Evolutionary conservation across 2,329 filamentous ascomycete species (phyloP).

Genomic region (Orbilia blumenaviensis): DNA sequence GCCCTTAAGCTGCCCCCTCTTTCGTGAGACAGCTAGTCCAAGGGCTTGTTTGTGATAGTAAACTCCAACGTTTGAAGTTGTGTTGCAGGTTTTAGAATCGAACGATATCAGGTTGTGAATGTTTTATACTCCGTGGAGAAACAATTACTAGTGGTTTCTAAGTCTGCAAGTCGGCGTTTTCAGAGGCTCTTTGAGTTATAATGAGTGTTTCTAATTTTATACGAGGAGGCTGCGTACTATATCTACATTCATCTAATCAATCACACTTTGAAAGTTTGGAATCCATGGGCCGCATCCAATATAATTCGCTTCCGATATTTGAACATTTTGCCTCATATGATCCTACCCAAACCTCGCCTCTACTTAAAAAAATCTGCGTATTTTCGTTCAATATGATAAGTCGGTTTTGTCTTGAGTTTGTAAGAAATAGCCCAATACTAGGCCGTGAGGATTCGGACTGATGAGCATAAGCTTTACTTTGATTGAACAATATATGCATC

Average conservation of each 20-base stretch:
- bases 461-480: no score
- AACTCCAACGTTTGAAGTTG: slow-evolving; percentile 53
- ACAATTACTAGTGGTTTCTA: slow-evolving; percentile 7
- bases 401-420: no score
- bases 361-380: no score
- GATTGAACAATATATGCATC: no score
- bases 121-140: slow-evolving; percentile 18
- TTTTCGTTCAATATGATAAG: no score
- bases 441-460: no score
- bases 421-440: no score
- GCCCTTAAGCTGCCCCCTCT: no score
- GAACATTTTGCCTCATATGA: no score
- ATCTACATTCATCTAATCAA: neutral
- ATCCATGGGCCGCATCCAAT: neutral
- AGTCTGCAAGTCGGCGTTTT: slow-evolving; percentile 3
- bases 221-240: no score
- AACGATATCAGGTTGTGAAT: no score
- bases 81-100: slow-evolving; percentile 38
- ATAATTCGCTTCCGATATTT: neutral
- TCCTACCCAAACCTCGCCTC: no score
- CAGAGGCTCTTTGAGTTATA: neutral
- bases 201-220: neutral
- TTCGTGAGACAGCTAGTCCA: slow-evolving; percentile 18
- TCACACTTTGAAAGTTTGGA: neutral
- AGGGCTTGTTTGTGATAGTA: slow-evolving; percentile 9